phyloP scores from a whole-genome alignment of 768 basidiomycete species.

The Tricholoma flavovirens region DNA sequence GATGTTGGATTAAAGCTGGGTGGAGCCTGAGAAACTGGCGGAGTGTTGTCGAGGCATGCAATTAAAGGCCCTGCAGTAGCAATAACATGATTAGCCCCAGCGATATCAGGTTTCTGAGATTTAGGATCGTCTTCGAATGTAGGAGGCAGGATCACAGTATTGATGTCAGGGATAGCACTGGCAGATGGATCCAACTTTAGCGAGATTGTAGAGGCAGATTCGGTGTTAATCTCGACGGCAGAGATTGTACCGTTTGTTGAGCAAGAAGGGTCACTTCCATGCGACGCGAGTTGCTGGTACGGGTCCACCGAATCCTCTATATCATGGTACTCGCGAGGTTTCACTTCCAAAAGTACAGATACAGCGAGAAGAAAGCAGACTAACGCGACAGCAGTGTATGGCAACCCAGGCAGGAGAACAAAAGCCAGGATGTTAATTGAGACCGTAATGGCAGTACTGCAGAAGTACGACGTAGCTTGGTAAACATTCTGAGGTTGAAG shows the following conservation, averaged over 20 bases:
- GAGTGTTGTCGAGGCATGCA: not conserved
- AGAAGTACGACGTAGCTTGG: not conserved
- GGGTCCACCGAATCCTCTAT: not conserved
- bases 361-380: not conserved
- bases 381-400: not conserved
- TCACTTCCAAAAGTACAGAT: not conserved
- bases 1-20: not conserved
- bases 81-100: not conserved
- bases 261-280: not conserved
- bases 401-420: not conserved
- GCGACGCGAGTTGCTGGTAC: not conserved
- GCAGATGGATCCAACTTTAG: too few species aligned
- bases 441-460: not conserved
- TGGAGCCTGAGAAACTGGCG: not conserved
- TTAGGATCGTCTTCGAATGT: not conserved
- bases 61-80: not conserved
- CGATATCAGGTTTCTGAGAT: not conserved
- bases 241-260: not conserved
- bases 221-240: too few species aligned
- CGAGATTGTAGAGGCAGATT: not conserved
- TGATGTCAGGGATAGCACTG: not conserved
- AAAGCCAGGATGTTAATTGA: not conserved
- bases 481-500: not conserved
- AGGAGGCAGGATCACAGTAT: not conserved
- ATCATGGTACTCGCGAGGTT: not conserved